Base-by-base conservation (phyloP, 371 early-diverging fungal genomes). In the Mucor plumbeus region DNA sequence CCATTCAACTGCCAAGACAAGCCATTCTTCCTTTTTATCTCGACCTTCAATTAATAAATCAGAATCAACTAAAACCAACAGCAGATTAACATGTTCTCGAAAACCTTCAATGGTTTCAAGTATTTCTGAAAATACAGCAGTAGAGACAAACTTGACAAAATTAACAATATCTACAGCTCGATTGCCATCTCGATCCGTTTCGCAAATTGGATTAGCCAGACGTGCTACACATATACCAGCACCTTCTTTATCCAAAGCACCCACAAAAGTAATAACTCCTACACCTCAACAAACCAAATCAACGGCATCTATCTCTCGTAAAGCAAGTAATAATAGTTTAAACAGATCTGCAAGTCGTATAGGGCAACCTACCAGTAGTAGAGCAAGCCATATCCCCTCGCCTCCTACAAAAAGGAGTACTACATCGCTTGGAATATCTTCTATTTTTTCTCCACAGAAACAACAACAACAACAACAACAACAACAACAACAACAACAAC, bases 321-420 rank as follows among this genome's bases (percentile, higher is more conserved):
- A 55, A 19, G 33, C 31, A 19, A 59, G 39, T n/a, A 39, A 33
- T 10, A n/a, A n/a, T 9, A 38, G 31, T 7, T 26, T 55, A 13
- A 54, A 9, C 36, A 35, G 50, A 17, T 71, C 67, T 1, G 4
- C 62, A 3, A 71, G 53, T 19, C 36, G 63, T 33, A 53, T 61
- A 14, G 55, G 61, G 17, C 69, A 68, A 26, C 48, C 36, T 0
- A 21, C 21, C 7, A 67, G 11, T n/a, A 54, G 5, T 13, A 53
- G 71, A 63, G 71, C 71, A 15, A 71, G 71, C 43, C 71, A 71
- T 60, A 71, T 71, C 8, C 71, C 71, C 5, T 48, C 66, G 15
- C 60, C 71, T 31, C 34, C 67, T 11, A 53, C 53, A 31, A 26
- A 53, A 53, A 40, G 71, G 59, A 71, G 71, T 36, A 67, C 47